These are phyloP conservation scores for Ceratocystis colombiana DNA, from an alignment of 2,329 filamentous ascomycete genomes.

Conservation along the genomic window DNA sequence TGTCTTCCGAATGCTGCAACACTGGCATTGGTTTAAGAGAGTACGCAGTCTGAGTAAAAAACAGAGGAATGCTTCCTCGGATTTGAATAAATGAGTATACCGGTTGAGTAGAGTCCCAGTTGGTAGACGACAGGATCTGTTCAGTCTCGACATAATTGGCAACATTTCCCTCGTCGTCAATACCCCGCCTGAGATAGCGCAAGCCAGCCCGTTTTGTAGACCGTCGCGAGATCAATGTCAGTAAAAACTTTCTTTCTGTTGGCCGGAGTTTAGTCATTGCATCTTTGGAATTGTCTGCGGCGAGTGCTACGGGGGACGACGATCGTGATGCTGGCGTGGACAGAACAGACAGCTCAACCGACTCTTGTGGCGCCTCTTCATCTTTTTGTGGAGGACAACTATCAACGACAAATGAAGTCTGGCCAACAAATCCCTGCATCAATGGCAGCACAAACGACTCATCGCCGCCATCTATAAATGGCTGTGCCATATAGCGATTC, in stretches of 20 bases:
- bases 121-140: slow-evolving; percentile 68
- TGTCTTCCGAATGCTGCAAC: slow-evolving; percentile 67
- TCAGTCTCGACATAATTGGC: slow-evolving; percentile 94
- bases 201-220: slow-evolving; percentile 79
- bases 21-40: slow-evolving; percentile 80
- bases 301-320: slow-evolving; percentile 13
- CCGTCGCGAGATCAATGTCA: slow-evolving; percentile 87
- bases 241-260: slow-evolving; percentile 51
- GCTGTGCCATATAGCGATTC: slow-evolving; percentile 66
- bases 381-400: slow-evolving; percentile 47
- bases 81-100: slow-evolving; percentile 79
- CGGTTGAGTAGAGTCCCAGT: slow-evolving; percentile 46
- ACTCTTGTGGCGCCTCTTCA: slow-evolving; percentile 36
- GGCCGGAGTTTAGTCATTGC: slow-evolving; percentile 29
- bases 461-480: slow-evolving; percentile 65
- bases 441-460: slow-evolving; percentile 66
- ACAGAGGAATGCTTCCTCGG: slow-evolving; percentile 83
- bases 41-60: slow-evolving; percentile 91
- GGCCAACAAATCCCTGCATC: slow-evolving; percentile 90
- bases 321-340: slow-evolving; percentile 27
- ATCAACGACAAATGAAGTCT: slow-evolving; percentile 68
- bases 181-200: slow-evolving; percentile 77
- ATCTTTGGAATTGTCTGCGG: neutral
- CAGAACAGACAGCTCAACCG: slow-evolving; percentile 39
- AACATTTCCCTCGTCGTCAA: slow-evolving; percentile 78